Base-by-base conservation (phyloP, 1,284 basidiomycete species). In the Malassezia sp. region DNA sequence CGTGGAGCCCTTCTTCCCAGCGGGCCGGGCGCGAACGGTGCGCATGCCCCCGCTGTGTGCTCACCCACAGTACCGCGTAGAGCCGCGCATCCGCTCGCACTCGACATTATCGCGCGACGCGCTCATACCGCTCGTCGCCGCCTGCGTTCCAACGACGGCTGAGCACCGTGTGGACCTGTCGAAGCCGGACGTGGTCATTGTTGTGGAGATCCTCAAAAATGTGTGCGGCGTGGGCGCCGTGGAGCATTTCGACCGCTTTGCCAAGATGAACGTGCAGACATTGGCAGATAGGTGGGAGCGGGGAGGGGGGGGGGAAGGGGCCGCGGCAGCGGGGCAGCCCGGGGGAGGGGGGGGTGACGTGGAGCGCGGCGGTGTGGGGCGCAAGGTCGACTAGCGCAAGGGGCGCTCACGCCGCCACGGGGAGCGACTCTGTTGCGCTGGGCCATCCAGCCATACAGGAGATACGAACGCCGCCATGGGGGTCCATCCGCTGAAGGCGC, bases 11-110 rank as follows among this genome's bases (percentile, higher is more conserved):
- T 30, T 30, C n/a, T 52, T 42, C 34, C 3, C 40, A 3, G 26
- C 18, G 23, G 33, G 28, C 28, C 39, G 37, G 3, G 18, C 34
- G 9, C 14, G 31, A 8, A 56, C 21, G 39, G 39, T 12, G 45
- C 20, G 52, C 42, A 2, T 20, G 1, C 23, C 10, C 10, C n/a
- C n/a, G n/a, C n/a, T n/a, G n/a, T n/a, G n/a, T 9, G 27, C 22
- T 38, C 4, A 26, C 21, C 23, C 18, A 2, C 52, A 53, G 42
- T 61, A 60, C 45, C 57, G 60, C 15, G 61, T 63, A 47, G 61
- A 65, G 45, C 59, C 62, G 3, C 49, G 60, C 12, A 65, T 65
- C 35, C 57, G 60, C 14, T 49, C 54, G 2, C 60, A 65, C 27
- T 44, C 41, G 35, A 55, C 48, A 17, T 36, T 65, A 11, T 56